phyloP scores from a whole-genome alignment of 108 stramenopile species.

The Parietichytrium sp. region DNA sequence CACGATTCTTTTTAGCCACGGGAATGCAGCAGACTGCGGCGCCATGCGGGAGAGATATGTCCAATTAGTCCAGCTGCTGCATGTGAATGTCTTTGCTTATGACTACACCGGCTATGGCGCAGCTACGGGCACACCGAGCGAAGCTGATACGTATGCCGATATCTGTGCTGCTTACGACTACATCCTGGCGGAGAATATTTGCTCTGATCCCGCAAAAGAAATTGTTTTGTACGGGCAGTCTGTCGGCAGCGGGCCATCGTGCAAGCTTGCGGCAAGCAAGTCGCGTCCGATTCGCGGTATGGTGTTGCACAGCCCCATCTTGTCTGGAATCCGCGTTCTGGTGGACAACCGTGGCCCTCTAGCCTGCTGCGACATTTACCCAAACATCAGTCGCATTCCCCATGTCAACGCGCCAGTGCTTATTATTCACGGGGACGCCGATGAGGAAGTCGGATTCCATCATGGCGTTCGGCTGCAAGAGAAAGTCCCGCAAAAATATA shows the following conservation, averaged over 20 bases:
- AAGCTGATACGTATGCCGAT: slow-evolving; percentile 1
- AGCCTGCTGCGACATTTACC: slow-evolving; percentile 23
- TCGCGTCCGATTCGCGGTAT: background rate
- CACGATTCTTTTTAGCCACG: background rate
- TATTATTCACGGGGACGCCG: slow-evolving; percentile 6
- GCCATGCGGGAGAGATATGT: slow-evolving; percentile 20
- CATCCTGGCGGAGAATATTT: background rate
- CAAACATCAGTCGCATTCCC: background rate
- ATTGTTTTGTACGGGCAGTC: slow-evolving; percentile 7
- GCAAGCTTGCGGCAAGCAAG: background rate
- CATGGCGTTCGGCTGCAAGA: background rate
- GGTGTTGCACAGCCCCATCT: background rate
- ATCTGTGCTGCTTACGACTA: slow-evolving; percentile 15
- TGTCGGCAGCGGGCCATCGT: background rate
- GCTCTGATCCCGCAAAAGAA: background rate
- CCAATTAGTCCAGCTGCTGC: slow-evolving; percentile 9
- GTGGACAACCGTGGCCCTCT: slow-evolving; percentile 19
- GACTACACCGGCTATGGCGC: slow-evolving; percentile 34
- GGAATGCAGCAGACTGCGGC: slow-evolving; percentile 19
- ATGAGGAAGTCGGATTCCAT: background rate
- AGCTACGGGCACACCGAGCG: background rate
- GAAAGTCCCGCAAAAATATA: slow-evolving; percentile 20
- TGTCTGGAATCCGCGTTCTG: slow-evolving; percentile 11
- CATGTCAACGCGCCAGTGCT: background rate
- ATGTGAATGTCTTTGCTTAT: slow-evolving; percentile 4